Base-by-base conservation (phyloP, 371 early-diverging fungal genomes). In the Mortierella sp. region DNA sequence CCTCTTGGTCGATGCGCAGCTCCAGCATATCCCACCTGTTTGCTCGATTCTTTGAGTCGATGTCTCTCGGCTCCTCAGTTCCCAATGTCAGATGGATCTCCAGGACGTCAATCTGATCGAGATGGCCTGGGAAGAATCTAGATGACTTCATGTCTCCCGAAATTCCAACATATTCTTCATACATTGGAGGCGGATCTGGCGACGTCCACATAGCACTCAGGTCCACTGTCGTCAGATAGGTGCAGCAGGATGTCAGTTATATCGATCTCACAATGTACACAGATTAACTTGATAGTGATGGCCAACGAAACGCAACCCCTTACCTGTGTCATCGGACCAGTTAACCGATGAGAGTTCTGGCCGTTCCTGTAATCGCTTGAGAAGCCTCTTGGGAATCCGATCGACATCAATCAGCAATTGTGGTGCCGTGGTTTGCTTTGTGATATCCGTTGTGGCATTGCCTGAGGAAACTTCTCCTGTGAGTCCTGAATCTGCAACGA, bases 11-110 rank as follows among this genome's bases (percentile, higher is more conserved):
- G 13, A 68, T 34, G 2, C 69, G 63, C 8, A 60, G n/a, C 27
- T 76, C 76, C 16, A 76, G 17, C 40, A 54, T 13, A n/a, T 76
- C 76, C 76, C 76, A 76, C 31, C 56, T 63, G 40, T 57, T 64
- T 2, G 61, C 69, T 6, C 65, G 76, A 9, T 47, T 54, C 48
- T 67, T 72, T 9, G 55, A 28, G 3, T 37, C 31, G 17, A 25
- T 25, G 40, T 66, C 62, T 22, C 22, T 34, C 13, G 37, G 40
- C 22, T 74, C 76, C 19, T 63, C 67, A 1, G 28, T 1, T 13
- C 61, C 60, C n/a, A 74, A 19, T 1, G 49, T 67, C 28, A 74
- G 12, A 37, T 64, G 69, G 31, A 76, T 55, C 22, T 76, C 45
- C 8, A 76, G 48, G 13, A 76, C 76, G 34, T 76, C 76, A 28